These are phyloP conservation scores for Multifurca ochricompacta DNA, from an alignment of 768 basidiomycete genomes.

Conservation along the genomic window DNA sequence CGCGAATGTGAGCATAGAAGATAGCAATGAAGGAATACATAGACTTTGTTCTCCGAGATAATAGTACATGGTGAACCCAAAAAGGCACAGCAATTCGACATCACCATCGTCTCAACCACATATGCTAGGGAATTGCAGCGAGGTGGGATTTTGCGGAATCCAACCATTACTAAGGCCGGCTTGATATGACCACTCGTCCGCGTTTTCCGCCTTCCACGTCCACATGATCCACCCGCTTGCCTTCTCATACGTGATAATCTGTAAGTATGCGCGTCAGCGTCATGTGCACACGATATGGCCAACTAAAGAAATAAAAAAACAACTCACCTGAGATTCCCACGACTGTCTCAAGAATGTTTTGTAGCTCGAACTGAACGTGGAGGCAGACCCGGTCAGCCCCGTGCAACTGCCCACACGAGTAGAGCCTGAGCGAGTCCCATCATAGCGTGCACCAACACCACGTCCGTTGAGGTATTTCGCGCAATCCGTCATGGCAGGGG, in stretches of 20 bases:
- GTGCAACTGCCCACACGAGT: conserved; percentile 63
- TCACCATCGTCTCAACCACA: conserved; percentile 34
- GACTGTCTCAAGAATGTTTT: conserved; percentile 75
- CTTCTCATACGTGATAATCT: conserved; percentile 52
- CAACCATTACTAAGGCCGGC: conserved; percentile 73
- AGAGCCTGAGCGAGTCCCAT: conserved; percentile 53
- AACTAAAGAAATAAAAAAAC: not conserved
- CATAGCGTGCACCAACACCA: conserved; percentile 54
- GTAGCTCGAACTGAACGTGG: conserved; percentile 65
- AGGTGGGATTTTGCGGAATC: conserved; percentile 62
- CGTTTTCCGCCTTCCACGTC: conserved; percentile 78
- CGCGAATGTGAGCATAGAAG: not conserved
- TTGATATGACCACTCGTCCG: conserved; percentile 88
- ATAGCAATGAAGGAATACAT: not conserved
- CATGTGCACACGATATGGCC: too few relatives aligned
- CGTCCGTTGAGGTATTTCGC: conserved; percentile 80
- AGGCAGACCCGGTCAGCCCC: conserved; percentile 63
- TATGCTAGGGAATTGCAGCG: conserved; percentile 50
- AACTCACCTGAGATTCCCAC: conserved; percentile 72
- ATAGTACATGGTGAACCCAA: too few relatives aligned
- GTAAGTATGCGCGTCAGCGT: not conserved
- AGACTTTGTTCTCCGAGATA: too few relatives aligned
- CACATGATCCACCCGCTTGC: conserved; percentile 71
- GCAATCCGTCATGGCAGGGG: conserved; percentile 68
- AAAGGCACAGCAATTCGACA: not conserved